phyloP scores from a whole-genome alignment of 2,329 filamentous ascomycete species.

The Thelonectria discophora region DNA sequence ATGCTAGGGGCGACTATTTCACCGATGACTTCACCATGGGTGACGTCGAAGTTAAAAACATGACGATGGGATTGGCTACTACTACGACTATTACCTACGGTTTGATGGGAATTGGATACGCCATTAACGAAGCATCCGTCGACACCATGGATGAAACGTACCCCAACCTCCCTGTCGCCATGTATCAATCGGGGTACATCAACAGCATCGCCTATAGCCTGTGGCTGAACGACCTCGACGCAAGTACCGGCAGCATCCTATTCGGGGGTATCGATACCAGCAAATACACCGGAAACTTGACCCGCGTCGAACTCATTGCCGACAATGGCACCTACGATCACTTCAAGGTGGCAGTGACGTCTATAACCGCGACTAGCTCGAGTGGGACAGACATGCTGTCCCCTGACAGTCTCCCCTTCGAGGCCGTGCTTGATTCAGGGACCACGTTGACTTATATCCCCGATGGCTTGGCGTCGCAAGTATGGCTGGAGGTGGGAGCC shows the following conservation, averaged over 20 bases:
- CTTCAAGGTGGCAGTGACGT: constrained; percentile 60
- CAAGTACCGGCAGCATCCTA: constrained; percentile 74
- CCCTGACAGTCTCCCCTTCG: constrained; percentile 55
- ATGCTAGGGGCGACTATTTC: constrained; percentile 66
- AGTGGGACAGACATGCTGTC: constrained; percentile 59
- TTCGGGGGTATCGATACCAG: constrained; percentile 84
- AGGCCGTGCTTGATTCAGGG: constrained; percentile 77
- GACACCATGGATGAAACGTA: constrained; percentile 50
- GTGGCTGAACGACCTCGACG: constrained; percentile 68
- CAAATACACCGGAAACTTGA: constrained; percentile 73
- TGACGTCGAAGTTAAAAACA: constrained; percentile 58
- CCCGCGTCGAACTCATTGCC: constrained; percentile 64
- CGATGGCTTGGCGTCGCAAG: constrained; percentile 61
- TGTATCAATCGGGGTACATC: constrained; percentile 71
- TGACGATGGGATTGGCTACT: constrained; percentile 67
- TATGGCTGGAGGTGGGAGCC: constrained; percentile 66
- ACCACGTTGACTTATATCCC: constrained; percentile 78
- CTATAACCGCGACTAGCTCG: constrained; percentile 56
- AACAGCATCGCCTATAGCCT: constrained; percentile 75
- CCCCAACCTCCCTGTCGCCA: constrained; percentile 69
- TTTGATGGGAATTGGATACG: constrained; percentile 69
- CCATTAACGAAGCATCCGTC: constrained; percentile 58
- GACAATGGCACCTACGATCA: constrained; percentile 54
- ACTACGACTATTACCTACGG: constrained; percentile 65
- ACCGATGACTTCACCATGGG: constrained; percentile 65